phyloP scores from a whole-genome alignment of 306 rosid genomes.

The Comarum palustre region DNA sequence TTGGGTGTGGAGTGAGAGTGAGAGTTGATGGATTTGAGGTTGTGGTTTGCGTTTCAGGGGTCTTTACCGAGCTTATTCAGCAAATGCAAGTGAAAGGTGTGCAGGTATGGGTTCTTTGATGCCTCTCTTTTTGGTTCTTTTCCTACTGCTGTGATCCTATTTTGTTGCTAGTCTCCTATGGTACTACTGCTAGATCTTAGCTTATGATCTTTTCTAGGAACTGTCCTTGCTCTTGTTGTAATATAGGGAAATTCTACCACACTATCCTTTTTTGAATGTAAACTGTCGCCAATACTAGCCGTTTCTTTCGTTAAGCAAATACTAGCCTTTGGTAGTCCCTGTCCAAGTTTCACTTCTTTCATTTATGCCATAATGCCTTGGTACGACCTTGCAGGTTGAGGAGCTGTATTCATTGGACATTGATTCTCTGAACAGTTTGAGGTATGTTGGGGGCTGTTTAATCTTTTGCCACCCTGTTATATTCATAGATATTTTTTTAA shows the following conservation, averaged over 20 bases:
- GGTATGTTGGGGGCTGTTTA: conserved; percentile 41
- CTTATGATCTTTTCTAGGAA: not conserved
- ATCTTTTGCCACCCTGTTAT: conserved; percentile 14
- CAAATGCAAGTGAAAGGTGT: conserved; percentile 99
- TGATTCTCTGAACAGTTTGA: conserved; percentile 75
- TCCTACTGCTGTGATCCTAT: conserved; percentile 9
- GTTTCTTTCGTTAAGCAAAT: not conserved
- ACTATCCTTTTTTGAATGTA: not conserved
- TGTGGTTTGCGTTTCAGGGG: conserved; percentile 54
- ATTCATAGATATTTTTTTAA: conserved; percentile 10
- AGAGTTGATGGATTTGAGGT: not conserved
- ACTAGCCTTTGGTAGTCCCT: not conserved
- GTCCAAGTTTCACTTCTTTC: not conserved
- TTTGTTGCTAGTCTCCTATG: conserved; percentile 5
- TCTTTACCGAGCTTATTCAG: conserved; percentile 93
- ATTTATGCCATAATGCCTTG: conserved; percentile 16
- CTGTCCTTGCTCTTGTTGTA: not conserved
- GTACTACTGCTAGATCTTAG: not conserved
- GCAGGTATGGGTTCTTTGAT: conserved; percentile 52
- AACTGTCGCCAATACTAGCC: not conserved
- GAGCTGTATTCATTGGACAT: conserved; percentile 84
- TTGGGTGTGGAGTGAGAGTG: not conserved
- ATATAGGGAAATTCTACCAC: not conserved
- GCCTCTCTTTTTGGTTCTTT: not conserved
- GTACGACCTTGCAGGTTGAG: conserved; percentile 70